A percentile compares a stretch with the other conserved stretches of the same genome.
Evolutionary conservation across 2,329 filamentous ascomycete genomes (phyloP).

Genomic region (Penicillium fuscoglaucum): DNA sequence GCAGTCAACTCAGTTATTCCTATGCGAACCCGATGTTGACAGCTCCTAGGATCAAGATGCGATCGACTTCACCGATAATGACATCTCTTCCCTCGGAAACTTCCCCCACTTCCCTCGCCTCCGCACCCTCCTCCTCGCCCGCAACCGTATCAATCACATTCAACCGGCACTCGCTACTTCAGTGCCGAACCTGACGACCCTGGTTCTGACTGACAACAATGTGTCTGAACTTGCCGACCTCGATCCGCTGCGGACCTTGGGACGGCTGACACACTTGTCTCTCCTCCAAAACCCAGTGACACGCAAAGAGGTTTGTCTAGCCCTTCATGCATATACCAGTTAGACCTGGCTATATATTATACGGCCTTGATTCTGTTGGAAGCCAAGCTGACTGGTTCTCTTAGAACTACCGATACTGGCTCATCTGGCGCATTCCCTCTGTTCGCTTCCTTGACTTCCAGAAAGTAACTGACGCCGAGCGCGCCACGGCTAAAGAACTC

Average conservation of each 20-base stretch:
- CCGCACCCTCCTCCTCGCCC: conserved; percentile 81
- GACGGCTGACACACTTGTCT: conserved; percentile 73
- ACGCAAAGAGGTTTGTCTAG: conserved; percentile 76
- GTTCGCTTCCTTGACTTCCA: conserved; percentile 90
- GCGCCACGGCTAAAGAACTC: conserved; percentile 71
- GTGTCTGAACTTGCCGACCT: conserved; percentile 82
- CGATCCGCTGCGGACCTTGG: conserved; percentile 71
- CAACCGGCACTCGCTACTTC: conserved; percentile 72
- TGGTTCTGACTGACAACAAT: conserved; percentile 82
- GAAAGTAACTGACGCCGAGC: conserved; percentile 86
- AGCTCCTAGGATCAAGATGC: conserved; percentile 81
- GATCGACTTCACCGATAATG: conserved; percentile 98
- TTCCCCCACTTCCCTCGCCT: conserved; percentile 89
- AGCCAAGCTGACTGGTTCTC: conserved; percentile 7
- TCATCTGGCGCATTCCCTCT: conserved; percentile 80
- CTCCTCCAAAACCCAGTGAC: conserved; percentile 86
- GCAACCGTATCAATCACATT: conserved; percentile 83
- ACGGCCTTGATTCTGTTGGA: not conserved
- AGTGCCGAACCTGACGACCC: conserved; percentile 76
- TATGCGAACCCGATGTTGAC: conserved; percentile 6
- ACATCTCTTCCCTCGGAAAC: conserved; percentile 84
- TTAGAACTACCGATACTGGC: conserved; percentile 88
- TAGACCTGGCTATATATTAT: not conserved
- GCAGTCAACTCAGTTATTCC: not conserved
- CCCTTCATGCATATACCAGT: not conserved